Percentiles rank a stretch among this genome's conserved stretches.
These are phyloP conservation scores for Apiotrichum laibachii DNA, from an alignment of 1,284 basidiomycete genomes.

Conservation along the genomic window DNA sequence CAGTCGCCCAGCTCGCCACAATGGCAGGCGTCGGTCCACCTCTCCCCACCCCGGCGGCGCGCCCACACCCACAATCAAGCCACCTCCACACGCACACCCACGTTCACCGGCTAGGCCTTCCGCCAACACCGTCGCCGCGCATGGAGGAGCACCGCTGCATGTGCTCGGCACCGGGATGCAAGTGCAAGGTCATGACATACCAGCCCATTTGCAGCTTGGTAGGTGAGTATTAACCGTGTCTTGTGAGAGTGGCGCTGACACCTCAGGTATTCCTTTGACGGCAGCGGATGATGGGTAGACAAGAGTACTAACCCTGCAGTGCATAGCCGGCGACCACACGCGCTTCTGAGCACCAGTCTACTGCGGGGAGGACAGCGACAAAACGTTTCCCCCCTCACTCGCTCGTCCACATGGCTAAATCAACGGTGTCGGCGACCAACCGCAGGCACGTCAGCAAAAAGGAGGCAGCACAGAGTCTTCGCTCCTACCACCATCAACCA, in stretches of 20 bases:
- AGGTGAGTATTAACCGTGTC: slow-evolving; percentile 1
- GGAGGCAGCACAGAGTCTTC: no score
- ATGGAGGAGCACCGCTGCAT: slow-evolving; percentile 22
- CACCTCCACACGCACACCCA: background rate
- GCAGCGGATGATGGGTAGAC: background rate
- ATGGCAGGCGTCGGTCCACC: background rate
- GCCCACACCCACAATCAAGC: background rate
- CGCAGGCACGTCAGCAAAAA: no score
- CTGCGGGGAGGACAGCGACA: background rate
- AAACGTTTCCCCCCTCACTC: background rate
- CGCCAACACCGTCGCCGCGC: slow-evolving; percentile 7
- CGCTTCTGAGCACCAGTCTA: slow-evolving; percentile 10
- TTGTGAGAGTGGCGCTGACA: background rate
- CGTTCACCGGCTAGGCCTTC: background rate
- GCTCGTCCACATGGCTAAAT: background rate
- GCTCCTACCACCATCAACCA: no score
- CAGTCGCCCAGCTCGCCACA: background rate
- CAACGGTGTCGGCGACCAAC: no score
- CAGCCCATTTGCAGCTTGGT: slow-evolving; percentile 20
- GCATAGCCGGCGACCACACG: slow-evolving; percentile 21
- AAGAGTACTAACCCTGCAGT: slow-evolving; percentile 7
- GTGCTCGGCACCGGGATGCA: slow-evolving; percentile 22
- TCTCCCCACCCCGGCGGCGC: background rate
- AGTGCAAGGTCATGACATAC: slow-evolving; percentile 24
- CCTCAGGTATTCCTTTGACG: background rate